Percentiles rank a stretch among this genome's conserved stretches.
Conservation (phyloP, 495 filamentous ascomycete genomes). For the Cenococcum geophilum region DNA sequence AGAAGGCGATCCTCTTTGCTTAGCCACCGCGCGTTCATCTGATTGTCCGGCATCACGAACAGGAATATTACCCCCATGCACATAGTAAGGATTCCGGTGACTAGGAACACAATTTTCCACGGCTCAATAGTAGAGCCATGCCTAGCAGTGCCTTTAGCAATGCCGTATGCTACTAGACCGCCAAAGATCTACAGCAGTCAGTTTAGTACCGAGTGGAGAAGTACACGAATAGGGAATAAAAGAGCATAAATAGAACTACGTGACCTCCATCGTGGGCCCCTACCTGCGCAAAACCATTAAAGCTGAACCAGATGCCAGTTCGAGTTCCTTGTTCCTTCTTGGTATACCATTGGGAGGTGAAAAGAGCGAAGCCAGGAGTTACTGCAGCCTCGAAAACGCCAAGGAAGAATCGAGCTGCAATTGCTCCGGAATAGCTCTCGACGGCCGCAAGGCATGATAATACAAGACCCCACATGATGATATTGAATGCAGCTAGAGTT, state of each 20-base stretch:
- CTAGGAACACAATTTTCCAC: slow-evolving; percentile 66
- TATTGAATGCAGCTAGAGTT: slow-evolving; percentile 34
- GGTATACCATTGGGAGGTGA: slow-evolving; percentile 49
- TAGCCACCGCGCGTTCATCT: slow-evolving; percentile 62
- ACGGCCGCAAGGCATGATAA: slow-evolving; percentile 42
- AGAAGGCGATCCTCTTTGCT: slow-evolving; percentile 53
- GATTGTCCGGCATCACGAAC: slow-evolving; percentile 61
- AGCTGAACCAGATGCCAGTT: slow-evolving; percentile 47
- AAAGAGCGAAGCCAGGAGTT: slow-evolving; percentile 45
- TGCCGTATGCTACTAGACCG: slow-evolving; percentile 58
- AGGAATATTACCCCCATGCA: slow-evolving; percentile 54
- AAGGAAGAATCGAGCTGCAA: slow-evolving; percentile 46
- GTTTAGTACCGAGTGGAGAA: not conserved
- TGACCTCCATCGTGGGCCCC: slow-evolving; percentile 18
- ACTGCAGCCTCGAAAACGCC: slow-evolving; percentile 47
- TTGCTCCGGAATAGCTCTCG: slow-evolving; percentile 39
- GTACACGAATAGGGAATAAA: not conserved
- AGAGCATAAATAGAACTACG: not conserved
- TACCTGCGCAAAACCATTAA: slow-evolving; percentile 46
- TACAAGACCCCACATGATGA: slow-evolving; percentile 44
- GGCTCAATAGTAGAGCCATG: slow-evolving; percentile 51
- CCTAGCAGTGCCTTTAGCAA: slow-evolving; percentile 50
- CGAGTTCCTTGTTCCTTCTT: slow-evolving; percentile 46
- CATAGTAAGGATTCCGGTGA: slow-evolving; percentile 57
- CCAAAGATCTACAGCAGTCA: slow-evolving; percentile 45